phyloP scores from a whole-genome alignment of 805 yeast genomes.

The Nakazawaea populi region DNA sequence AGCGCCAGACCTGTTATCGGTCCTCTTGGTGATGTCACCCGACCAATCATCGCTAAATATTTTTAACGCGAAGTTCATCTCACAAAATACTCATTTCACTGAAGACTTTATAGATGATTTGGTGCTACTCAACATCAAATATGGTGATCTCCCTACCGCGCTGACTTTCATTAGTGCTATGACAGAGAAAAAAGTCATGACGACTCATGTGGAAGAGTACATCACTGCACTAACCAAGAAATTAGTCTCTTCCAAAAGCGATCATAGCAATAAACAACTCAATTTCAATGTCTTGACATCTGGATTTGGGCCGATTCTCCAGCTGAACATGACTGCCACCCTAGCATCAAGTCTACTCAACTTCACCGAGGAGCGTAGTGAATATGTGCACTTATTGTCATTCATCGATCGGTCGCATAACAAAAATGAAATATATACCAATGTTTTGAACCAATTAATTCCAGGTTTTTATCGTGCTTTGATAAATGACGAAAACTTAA shows the following conservation, averaged over 20 bases:
- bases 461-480: neutral
- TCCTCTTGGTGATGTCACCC: neutral
- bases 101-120: neutral
- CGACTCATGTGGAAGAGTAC: neutral
- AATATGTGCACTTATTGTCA: neutral
- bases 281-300: constrained; percentile 5
- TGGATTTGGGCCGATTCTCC: neutral
- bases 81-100: neutral
- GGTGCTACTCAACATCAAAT: constrained; percentile 1
- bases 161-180: neutral
- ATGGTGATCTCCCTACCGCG: constrained; percentile 2
- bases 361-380: neutral
- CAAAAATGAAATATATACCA: neutral
- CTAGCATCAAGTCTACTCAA: neutral
- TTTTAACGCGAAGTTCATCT: neutral
- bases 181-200: neutral
- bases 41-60: neutral
- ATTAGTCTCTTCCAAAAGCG: neutral
- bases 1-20: neutral
- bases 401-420: neutral
- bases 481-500: neutral
- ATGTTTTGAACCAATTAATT: neutral
- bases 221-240: neutral
- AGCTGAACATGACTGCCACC: neutral
- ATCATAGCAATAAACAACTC: neutral